These are phyloP conservation scores for Camelina laxa DNA, from an alignment of 345 rosid genomes.

Conservation along the genomic window DNA sequence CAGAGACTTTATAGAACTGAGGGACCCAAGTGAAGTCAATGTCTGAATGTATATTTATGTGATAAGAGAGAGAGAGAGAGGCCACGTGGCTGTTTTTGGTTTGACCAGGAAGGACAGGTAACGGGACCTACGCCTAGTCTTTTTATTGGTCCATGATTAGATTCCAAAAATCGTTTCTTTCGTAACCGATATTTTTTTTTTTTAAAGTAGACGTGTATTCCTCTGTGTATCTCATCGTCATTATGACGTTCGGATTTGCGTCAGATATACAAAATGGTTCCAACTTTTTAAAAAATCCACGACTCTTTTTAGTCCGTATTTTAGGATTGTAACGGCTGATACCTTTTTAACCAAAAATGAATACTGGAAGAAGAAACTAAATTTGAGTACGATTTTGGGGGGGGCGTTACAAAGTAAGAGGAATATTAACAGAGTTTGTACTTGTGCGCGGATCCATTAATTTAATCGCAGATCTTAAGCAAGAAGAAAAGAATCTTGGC, in stretches of 20 bases:
- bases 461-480: not conserved
- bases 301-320: not conserved
- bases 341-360: not conserved
- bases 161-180: slow-evolving; percentile 32
- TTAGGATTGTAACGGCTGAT: not conserved
- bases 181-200: slow-evolving; percentile 17
- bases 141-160: slow-evolving; percentile 39
- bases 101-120: slow-evolving; percentile 18
- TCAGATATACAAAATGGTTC: slow-evolving; percentile 1
- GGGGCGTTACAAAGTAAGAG: not conserved
- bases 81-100: slow-evolving; percentile 45
- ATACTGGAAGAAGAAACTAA: not conserved
- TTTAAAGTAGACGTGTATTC: slow-evolving; percentile 28
- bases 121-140: slow-evolving; percentile 28
- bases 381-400: not conserved
- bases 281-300: not conserved
- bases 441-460: not conserved
- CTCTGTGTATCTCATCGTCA: slow-evolving; percentile 31
- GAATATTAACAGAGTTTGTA: not conserved
- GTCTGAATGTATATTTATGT: slow-evolving; percentile 16
- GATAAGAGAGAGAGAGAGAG: not conserved
- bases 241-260: slow-evolving; percentile 11
- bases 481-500: not conserved
- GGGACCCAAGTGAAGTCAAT: slow-evolving; percentile 43
- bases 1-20: slow-evolving; percentile 33